Base-by-base conservation (phyloP, 495 filamentous ascomycete species). In the Aspergillus haitiensis region DNA sequence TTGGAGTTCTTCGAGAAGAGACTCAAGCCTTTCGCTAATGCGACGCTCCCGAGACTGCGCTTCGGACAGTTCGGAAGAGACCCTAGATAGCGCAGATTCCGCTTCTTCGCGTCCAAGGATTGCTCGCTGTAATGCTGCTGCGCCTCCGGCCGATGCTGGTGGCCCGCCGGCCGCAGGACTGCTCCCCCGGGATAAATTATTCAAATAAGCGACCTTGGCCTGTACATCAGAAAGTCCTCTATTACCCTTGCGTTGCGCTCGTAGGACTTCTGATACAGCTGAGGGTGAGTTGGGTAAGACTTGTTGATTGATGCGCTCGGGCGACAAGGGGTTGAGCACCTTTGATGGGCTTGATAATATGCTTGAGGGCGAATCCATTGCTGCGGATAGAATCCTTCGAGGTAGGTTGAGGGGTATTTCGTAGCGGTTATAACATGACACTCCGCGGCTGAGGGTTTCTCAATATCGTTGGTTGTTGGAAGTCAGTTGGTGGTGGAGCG, bases 71-170 rank as follows among this genome's bases (percentile, higher is more conserved):
- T 72, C 81, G 75, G 78, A 85, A 79, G 72, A 92, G 75, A 66
- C 76, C 65, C 77, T 91, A 7, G 61, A 50, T n/a, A 81, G 61
- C 7, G 73, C 66, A 32, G 76, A 75, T 33, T 81, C 91, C 16
- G 90, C 90, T 74, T 93, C 90, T 72, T 95, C 91, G 39, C 92
- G 83, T 33, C 90, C 92, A 42, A 94, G 76, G 71, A 93, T 87
- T 34, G 91, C 90, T 56, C 90, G 78, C 74, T 88, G 88, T 13
- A 94, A 73, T 48, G 90, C 90, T 27, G 89, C 89, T 64, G 90
- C 84, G 59, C 82, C 82, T 52, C 63, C 60, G 6, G 71, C 62
- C 5, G 74, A 62, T 11, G 52, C 51, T 18, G 61, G 49, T 47
- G 60, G 33, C 78, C 81, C 66, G 82, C 84, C 67, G 80, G 75